These are phyloP conservation scores for Termitomyces eurrhizus DNA, from an alignment of 768 basidiomycete genomes.

Conservation along the genomic window DNA sequence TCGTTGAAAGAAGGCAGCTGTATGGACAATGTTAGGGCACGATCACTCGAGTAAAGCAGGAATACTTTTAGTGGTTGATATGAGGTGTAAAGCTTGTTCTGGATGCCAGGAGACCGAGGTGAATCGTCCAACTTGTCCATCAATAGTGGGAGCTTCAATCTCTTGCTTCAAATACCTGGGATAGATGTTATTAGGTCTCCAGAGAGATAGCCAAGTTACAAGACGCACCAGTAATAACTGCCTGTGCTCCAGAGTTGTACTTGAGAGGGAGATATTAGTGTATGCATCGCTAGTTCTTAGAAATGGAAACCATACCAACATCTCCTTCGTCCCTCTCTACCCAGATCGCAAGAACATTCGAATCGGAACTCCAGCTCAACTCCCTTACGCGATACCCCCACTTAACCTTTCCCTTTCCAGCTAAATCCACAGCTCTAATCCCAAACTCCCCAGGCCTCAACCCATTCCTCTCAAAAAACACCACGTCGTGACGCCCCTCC, in stretches of 20 bases:
- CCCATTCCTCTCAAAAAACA: constrained; percentile 96
- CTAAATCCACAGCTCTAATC: constrained; percentile 37
- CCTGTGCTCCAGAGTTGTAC: constrained; percentile 94
- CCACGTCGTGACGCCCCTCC: constrained; percentile 74
- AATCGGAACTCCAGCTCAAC: constrained; percentile 85
- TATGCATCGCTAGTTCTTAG: no score
- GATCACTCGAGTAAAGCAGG: not conserved
- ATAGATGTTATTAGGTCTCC: not conserved
- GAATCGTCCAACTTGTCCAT: constrained; percentile 44
- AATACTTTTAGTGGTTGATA: constrained; percentile 66
- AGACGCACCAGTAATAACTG: constrained; percentile 86
- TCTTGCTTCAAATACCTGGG: constrained; percentile 92
- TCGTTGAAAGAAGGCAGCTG: constrained; percentile 55
- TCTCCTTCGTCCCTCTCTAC: constrained; percentile 66
- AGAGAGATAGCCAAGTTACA: not conserved
- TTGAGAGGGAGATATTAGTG: constrained; percentile 19
- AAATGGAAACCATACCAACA: no score
- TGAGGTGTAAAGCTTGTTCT: constrained; percentile 62
- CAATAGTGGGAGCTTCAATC: constrained; percentile 43
- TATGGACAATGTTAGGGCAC: constrained; percentile 1
- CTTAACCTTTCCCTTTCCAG: constrained; percentile 30
- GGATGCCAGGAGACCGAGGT: constrained; percentile 86
- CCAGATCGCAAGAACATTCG: constrained; percentile 83
- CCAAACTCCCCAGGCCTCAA: constrained; percentile 88
- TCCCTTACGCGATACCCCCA: constrained; percentile 77